Conservation (phyloP, 1,139 yeast genomes). For the Scheffersomyces stambukii region DNA sequence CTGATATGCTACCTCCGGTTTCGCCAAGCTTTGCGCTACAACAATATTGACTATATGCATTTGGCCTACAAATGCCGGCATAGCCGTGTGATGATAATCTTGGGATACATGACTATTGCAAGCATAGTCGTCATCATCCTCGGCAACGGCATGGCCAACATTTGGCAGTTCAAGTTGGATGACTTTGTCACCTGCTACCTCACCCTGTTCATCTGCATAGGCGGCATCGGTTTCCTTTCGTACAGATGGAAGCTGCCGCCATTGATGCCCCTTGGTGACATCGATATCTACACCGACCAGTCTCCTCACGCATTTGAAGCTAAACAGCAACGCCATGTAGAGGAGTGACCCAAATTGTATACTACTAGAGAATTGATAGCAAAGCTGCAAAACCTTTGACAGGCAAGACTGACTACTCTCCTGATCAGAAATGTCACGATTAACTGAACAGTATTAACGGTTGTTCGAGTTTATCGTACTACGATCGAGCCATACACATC, state of each 20-base stretch:
- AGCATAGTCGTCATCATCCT: constrained; percentile 12
- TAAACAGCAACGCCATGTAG: too few species aligned
- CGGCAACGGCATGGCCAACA: constrained; percentile 12
- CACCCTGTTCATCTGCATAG: constrained; percentile 9
- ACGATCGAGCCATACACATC: too few species aligned
- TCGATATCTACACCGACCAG: constrained; percentile 10
- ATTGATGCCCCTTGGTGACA: constrained; percentile 7
- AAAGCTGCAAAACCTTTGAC: too few species aligned
- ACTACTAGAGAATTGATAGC: too few species aligned
- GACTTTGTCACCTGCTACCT: constrained; percentile 12
- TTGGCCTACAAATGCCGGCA: constrained; percentile 6
- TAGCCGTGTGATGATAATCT: constrained; percentile 4
- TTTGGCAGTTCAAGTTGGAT: constrained; percentile 11
- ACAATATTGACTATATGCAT: constrained; percentile 4
- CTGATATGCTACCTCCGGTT: constrained; percentile 13
- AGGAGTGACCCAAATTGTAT: too few species aligned
- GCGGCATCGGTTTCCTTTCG: constrained; percentile 6
- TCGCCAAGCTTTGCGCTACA: constrained; percentile 6
- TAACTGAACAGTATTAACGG: too few species aligned
- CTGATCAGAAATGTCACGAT: background rate
- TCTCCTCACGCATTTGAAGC: constrained; percentile 9
- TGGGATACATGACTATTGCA: constrained; percentile 9
- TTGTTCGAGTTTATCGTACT: too few species aligned
- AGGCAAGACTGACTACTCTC: too few species aligned
- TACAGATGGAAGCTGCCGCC: constrained; percentile 9